These are phyloP conservation scores for Laetiporus sulphureus DNA, from an alignment of 1,284 basidiomycete genomes.

Conservation along the genomic window DNA sequence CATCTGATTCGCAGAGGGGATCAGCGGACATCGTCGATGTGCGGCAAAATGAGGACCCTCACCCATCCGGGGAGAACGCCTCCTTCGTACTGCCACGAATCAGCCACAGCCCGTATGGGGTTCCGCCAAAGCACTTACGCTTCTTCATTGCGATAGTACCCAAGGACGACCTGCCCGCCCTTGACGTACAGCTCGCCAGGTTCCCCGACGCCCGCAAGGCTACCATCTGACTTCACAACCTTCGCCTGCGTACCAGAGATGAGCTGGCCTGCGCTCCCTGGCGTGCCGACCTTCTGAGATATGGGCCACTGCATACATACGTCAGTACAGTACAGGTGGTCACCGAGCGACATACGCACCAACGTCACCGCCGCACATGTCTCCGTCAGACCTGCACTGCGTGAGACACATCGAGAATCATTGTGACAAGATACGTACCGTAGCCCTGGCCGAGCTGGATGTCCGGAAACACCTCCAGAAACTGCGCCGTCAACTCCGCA, in stretches of 20 bases:
- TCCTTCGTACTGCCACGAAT: conserved; percentile 40
- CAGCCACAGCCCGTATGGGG: not conserved
- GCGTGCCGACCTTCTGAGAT: conserved; percentile 15
- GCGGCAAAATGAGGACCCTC: too few species aligned
- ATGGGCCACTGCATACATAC: conserved; percentile 12
- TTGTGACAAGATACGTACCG: conserved; percentile 28
- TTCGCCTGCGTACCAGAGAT: conserved; percentile 33
- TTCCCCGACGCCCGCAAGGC: conserved; percentile 53
- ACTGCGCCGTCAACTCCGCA: conserved; percentile 50
- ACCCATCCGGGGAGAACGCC: too few species aligned
- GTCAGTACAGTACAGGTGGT: not conserved
- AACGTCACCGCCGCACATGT: conserved; percentile 38
- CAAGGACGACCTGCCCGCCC: conserved; percentile 51
- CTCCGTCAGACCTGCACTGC: conserved; percentile 39
- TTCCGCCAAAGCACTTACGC: conserved; percentile 41
- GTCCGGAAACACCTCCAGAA: conserved; percentile 53
- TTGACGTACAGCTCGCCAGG: conserved; percentile 59
- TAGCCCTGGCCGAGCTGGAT: conserved; percentile 61
- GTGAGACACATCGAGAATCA: not conserved
- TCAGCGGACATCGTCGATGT: conserved; percentile 17
- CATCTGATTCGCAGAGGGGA: conserved; percentile 29
- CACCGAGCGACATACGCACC: conserved; percentile 3
- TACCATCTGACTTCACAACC: conserved; percentile 56
- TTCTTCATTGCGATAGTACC: conserved; percentile 46
- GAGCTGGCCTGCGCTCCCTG: conserved; percentile 32